These are phyloP conservation scores for Calonectria pteridis DNA, from an alignment of 2,329 filamentous ascomycete genomes.

Conservation along the genomic window DNA sequence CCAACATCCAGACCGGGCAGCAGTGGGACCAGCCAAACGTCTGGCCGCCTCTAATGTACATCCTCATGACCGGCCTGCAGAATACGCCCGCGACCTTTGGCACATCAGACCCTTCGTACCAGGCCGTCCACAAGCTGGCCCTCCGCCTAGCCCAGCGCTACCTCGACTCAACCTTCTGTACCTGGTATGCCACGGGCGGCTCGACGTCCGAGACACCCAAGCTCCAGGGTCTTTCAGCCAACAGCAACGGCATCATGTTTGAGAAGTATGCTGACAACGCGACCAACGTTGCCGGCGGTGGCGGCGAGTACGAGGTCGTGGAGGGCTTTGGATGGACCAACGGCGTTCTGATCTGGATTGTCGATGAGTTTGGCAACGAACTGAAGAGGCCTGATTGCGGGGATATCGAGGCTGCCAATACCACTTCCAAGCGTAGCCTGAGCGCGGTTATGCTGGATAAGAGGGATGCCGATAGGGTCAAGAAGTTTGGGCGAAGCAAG, in stretches of 20 bases:
- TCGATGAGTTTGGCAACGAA: conserved; percentile 70
- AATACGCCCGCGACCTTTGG: conserved; percentile 70
- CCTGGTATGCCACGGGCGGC: conserved; percentile 76
- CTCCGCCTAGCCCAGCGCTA: conserved; percentile 73
- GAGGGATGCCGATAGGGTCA: conserved; percentile 61
- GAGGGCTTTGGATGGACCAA: conserved; percentile 81
- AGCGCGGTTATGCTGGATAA: conserved; percentile 61
- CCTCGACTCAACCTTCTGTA: conserved; percentile 76
- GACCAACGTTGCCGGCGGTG: conserved; percentile 71
- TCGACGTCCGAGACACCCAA: conserved; percentile 65
- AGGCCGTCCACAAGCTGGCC: conserved; percentile 66
- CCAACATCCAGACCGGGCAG: conserved; percentile 71
- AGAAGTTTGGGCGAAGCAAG: conserved; percentile 57
- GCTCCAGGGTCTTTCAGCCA: conserved; percentile 58
- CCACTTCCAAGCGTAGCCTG: conserved; percentile 49
- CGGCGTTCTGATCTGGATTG: conserved; percentile 75
- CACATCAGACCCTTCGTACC: conserved; percentile 64
- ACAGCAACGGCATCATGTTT: conserved; percentile 72
- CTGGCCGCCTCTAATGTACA: conserved; percentile 76
- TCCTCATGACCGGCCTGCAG: conserved; percentile 72
- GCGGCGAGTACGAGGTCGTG: conserved; percentile 77
- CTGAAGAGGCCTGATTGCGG: conserved; percentile 69
- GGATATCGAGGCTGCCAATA: conserved; percentile 58
- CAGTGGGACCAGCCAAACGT: conserved; percentile 80
- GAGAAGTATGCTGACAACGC: conserved; percentile 75